Evolutionary conservation across 176 grass and related monocot species (phyloP), one percentile per base, ranked within the genome.

Genomic region (Musa beccarii): DNA sequence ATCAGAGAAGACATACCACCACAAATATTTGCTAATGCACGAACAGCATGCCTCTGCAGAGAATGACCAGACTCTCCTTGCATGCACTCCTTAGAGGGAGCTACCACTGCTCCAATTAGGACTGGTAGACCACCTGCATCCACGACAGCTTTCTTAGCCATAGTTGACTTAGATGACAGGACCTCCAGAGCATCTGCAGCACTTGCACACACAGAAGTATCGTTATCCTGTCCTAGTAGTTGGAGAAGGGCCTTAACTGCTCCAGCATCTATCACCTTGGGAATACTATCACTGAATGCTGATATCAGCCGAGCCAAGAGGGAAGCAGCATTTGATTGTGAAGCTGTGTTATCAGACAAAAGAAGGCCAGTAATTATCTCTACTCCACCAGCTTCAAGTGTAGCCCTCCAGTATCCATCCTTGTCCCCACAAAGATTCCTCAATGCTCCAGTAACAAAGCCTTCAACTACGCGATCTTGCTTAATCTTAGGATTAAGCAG

Each of bases 101-200:
- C 90, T 75, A 97, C 86, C 71, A 97, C 81, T 75, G 94, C 88
- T 85, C 94, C 84, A 85, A 97, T 97, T 68, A 97, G 75, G 85
- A 93, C 63, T 78, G 88, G 86, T 59, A 97, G 70, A 53, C 94
- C 94, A 43, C 94, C 94, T 29, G 90, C 94, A 89, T 97, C 86
- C 64, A 97, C 94, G 29, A 97, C 86, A 79, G 90, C 88, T 86
- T 97, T 93, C 82, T 89, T 97, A 86, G 88, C 90, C 79, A 85
- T 83, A 79, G 71, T 89, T 78, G 94, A 97, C 70, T 91, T 97
- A 53, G 81, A 96, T 72, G 90, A 91, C 26, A 97, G 71, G 55
- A 89, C 90, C 81, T 97, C 90, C 78, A 93, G 89, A 88, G 94
- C 94, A 91, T 97, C 94, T 80, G 88, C 94, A 10, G 90, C 94